Evolutionary conservation across 1,139 yeast species (phyloP), one percentile per base, ranked within the genome.

Genomic region (Debaryomyces sp.): DNA sequence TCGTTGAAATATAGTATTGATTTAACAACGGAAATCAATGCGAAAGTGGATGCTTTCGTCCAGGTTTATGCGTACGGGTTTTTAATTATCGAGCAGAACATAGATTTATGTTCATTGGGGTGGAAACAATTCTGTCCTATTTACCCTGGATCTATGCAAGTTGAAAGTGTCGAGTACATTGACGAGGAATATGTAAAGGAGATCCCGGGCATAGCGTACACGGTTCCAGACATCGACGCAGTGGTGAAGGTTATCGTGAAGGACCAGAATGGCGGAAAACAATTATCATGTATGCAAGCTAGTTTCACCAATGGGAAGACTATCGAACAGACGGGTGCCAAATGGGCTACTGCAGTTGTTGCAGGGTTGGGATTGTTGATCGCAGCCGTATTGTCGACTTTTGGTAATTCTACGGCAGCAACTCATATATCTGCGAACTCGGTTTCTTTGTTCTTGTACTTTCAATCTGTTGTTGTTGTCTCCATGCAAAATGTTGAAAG

Each of bases 61-160:
- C 80, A 79, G 47, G 89, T 87, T 17, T 86, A 82, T 59, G 95
- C 94, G 5, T 87, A 87, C 61, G 95, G 95, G 1, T 85, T 87
- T 67, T 65, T 73, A 47, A 77, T 87, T 59, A 84, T 87, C 54
- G 71, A 77, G 10, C 71, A 74, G 56, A 61, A 63, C 5, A 66
- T 87, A 45, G 79, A 86, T 57, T 61, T 85, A 56, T 87, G 95
- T 70, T 44, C 59, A 17, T 62, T 85, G 50, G 83, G 82, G 21
- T 85, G 91, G 89, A 86, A 85, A 61, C 94, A 87, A 66, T 87
- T 87, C 61, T 87, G 95, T 68, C 94, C 94, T 1, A 64, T 87
- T 38, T 83, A 73, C 55, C 90, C 94, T 0, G 94, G 94, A 22
- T 64, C 80, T 23, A 76, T 87, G 60, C 86, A 85, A 59, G 76